Evolutionary conservation across 257 asterid species (phyloP).

Genomic region (Solanum chilense): DNA sequence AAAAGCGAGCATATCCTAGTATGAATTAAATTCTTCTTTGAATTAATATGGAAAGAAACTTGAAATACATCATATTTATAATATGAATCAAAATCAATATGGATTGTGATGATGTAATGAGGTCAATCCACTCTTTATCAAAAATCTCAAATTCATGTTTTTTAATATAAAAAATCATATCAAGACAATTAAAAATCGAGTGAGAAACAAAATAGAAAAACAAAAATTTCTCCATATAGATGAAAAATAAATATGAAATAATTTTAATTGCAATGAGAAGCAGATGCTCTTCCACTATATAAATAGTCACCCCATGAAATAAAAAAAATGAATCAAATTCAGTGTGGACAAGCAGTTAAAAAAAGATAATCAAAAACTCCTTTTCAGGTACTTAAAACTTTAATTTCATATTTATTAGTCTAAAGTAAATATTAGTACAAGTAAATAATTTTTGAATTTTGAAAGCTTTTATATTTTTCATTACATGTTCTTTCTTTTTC

Average conservation of each 20-base stretch:
- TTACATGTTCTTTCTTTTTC: background rate
- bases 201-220: too few species aligned
- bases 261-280: background rate
- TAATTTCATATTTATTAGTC: background rate
- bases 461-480: background rate
- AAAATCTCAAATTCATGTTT: rapidly evolving
- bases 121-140: too few species aligned
- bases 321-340: too few species aligned
- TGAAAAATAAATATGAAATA: background rate
- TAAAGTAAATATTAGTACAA: background rate
- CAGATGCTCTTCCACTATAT: background rate
- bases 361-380: background rate
- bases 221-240: background rate
- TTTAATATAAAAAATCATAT: too few species aligned
- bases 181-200: rapidly evolving
- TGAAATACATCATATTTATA: background rate
- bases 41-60: background rate
- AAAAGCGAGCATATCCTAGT: background rate
- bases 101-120: too few species aligned
- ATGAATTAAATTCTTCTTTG: background rate
- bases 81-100: background rate
- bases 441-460: background rate
- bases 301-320: background rate
- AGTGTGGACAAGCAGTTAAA: too few species aligned
- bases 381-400: background rate